A percentile compares a stretch with the other conserved stretches of the same genome.
Evolutionary conservation across 208 protist genomes (phyloP).

Genomic region (Angomonas ambiguus): DNA sequence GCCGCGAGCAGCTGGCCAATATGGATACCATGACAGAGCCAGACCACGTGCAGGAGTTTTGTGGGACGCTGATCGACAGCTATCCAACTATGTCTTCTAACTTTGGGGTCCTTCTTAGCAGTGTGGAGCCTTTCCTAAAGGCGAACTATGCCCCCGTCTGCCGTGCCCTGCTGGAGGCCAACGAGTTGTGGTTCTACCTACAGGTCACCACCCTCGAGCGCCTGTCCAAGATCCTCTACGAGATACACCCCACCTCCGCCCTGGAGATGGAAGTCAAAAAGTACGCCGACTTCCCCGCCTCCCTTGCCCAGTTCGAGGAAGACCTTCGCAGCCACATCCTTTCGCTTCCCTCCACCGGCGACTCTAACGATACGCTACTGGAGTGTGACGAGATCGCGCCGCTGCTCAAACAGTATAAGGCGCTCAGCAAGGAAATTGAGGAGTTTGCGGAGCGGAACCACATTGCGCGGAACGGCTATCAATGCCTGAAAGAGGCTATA

Average conservation of each 20-base stretch:
- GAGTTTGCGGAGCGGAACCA: constrained; percentile 53
- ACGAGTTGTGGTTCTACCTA: constrained; percentile 82
- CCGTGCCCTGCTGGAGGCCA: constrained; percentile 60
- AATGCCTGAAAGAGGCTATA: constrained; percentile 60
- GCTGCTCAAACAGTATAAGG: constrained; percentile 15
- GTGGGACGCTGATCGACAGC: constrained; percentile 67
- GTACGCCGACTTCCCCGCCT: constrained; percentile 49
- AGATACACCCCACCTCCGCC: constrained; percentile 67
- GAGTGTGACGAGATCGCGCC: constrained; percentile 7
- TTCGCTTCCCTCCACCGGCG: background rate
- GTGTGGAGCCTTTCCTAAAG: constrained; percentile 46
- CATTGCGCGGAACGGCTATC: constrained; percentile 52
- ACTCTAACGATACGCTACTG: constrained; percentile 11
- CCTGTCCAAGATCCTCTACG: constrained; percentile 64
- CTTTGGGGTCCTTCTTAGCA: constrained; percentile 58
- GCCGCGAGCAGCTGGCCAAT: constrained; percentile 82
- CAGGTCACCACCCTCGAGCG: constrained; percentile 76
- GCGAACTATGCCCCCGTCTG: constrained; percentile 52
- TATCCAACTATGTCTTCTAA: constrained; percentile 81
- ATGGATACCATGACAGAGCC: constrained; percentile 83
- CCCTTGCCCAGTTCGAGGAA: constrained; percentile 33
- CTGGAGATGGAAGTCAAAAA: constrained; percentile 72
- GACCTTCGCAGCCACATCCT: constrained; percentile 17
- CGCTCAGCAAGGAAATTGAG: constrained; percentile 32
- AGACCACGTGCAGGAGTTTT: constrained; percentile 87